phyloP scores from a whole-genome alignment of 306 rosid species.

The Glycine latifolia region DNA sequence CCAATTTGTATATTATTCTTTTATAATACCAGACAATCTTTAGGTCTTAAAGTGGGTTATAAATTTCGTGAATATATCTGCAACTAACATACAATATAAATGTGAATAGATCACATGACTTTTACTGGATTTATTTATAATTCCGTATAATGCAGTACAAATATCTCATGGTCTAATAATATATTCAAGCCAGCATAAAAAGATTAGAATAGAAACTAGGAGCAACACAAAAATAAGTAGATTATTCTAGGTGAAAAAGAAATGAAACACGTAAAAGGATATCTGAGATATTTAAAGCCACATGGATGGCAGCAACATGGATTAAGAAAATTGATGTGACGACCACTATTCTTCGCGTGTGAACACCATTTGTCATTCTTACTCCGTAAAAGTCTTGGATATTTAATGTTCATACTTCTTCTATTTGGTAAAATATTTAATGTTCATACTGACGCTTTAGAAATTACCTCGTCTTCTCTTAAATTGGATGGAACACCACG shows the following conservation, averaged over 20 bases:
- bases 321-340: constrained; percentile 8
- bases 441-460: background rate
- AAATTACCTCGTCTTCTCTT: constrained; percentile 9
- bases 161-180: background rate
- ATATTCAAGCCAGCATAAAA: background rate
- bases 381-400: constrained; percentile 19
- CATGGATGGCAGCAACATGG: background rate
- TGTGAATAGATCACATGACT: background rate
- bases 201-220: background rate
- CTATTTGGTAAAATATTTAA: background rate
- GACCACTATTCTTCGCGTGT: constrained; percentile 5
- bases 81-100: background rate
- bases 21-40: background rate
- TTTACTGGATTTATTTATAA: background rate
- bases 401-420: background rate
- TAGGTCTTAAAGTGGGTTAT: constrained; percentile 25
- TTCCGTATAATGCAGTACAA: background rate
- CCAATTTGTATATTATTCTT: background rate
- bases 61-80: background rate
- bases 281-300: background rate
- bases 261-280: background rate
- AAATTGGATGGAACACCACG: constrained; percentile 16
- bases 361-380: constrained; percentile 22
- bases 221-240: background rate
- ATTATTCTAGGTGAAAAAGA: background rate